phyloP scores from a whole-genome alignment of 192 early-diverging fungal species.

The Rhizophagus clarus region DNA sequence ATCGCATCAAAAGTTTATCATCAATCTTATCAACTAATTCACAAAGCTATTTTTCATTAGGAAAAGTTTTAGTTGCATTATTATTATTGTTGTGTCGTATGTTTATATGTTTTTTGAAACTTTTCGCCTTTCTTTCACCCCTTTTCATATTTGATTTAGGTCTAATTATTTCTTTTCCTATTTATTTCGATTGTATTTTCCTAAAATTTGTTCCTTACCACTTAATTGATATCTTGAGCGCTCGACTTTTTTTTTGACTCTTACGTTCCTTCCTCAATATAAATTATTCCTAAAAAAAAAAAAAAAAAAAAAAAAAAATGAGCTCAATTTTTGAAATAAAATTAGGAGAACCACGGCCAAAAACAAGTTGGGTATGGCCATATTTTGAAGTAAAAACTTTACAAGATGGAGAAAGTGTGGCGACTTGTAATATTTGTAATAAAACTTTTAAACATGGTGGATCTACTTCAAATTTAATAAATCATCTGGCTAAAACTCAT shows the following conservation, averaged over 20 bases:
- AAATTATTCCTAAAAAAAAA: too few relatives aligned
- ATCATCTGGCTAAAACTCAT: slow-evolving; percentile 14
- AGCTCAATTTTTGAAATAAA: slow-evolving; percentile 6
- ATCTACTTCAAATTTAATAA: slow-evolving; percentile 7
- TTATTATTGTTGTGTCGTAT: not conserved
- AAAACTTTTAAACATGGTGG: slow-evolving; percentile 19
- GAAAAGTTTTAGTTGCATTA: not conserved
- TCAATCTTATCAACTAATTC: too few relatives aligned
- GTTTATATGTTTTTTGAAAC: not conserved
- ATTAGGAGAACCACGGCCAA: slow-evolving; percentile 11
- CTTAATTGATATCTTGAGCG: not conserved
- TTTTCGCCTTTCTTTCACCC: too few relatives aligned
- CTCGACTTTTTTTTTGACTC: not conserved
- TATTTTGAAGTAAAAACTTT: slow-evolving; percentile 19
- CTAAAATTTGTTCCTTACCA: not conserved
- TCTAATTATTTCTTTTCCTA: not conserved
- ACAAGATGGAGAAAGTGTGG: slow-evolving; percentile 2
- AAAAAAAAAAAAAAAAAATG: not conserved
- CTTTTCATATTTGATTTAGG: not conserved
- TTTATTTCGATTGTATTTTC: not conserved
- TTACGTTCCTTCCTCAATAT: too few relatives aligned
- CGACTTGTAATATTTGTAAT: not conserved
- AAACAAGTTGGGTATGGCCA: slow-evolving; percentile 10
- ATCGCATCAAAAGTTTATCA: too few relatives aligned
- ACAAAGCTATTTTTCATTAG: not conserved